Evolutionary conservation across 345 rosid species (phyloP).

Genomic region (Lepidium africanum): DNA sequence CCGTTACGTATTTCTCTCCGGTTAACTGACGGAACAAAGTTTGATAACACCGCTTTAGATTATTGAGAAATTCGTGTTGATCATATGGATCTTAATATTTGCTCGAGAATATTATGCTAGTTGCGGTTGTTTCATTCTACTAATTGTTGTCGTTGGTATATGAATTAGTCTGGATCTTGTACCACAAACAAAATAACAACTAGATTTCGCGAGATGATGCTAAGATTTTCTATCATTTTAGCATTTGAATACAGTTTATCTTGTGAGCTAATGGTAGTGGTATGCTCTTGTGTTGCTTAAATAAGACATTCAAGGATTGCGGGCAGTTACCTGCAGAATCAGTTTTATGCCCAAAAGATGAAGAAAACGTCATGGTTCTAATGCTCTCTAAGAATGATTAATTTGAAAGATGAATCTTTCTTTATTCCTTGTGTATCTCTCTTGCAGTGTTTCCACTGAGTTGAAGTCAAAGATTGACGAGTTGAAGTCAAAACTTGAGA

Average conservation of each 20-base stretch:
- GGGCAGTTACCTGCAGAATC: neutral
- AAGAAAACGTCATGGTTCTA: neutral
- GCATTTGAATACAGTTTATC: neutral
- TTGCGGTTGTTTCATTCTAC: neutral
- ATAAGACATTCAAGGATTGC: neutral
- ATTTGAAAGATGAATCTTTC: neutral
- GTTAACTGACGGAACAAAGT: neutral
- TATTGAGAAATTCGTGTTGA: neutral
- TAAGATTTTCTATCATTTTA: slow-evolving; percentile 6
- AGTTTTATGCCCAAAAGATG: neutral
- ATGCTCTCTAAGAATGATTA: neutral
- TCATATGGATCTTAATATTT: neutral
- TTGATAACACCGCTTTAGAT: neutral
- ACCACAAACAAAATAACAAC: neutral
- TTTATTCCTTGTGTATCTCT: neutral
- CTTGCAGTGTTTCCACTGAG: slow-evolving; percentile 65
- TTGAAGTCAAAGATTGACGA: slow-evolving; percentile 61
- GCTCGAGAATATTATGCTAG: neutral
- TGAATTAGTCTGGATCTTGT: neutral
- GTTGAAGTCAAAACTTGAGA: slow-evolving; percentile 62
- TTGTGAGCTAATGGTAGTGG: neutral
- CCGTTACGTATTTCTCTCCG: neutral
- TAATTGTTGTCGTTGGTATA: neutral
- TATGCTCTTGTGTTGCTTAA: neutral
- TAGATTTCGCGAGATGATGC: neutral